Evolutionary conservation across 2,329 filamentous ascomycete genomes (phyloP), one percentile per base, ranked within the genome.

Genomic region (Bipolaris zeicola): DNA sequence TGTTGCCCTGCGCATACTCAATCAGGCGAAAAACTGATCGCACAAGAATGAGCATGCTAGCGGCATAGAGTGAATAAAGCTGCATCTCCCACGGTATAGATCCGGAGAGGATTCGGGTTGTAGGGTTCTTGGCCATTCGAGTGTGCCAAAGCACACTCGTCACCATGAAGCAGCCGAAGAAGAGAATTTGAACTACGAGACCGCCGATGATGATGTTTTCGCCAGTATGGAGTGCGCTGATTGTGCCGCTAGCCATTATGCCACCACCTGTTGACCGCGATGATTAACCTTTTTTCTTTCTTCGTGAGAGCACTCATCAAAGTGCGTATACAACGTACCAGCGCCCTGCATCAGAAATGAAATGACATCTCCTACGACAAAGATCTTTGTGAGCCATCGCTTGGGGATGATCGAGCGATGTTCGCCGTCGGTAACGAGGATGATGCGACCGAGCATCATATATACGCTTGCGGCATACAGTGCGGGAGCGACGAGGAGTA

Each of bases 161-260:
- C 4, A 79, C 53, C 34, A 83, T 70, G 64, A 88, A 89, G 34
- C 87, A 71, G 20, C 77, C 78, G 58, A 88, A 87, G 52, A 84
- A 79, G 39, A 84, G 37, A 22, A 89, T 77, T 65, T 89, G 86
- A 14, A 87, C 68, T 31, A 83, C 68, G 2, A 89, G 73, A 1
- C 86, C 86, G 1, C 63, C 80, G 6, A 87, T 71, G n/a, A 88
- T 80, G 46, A 87, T 75, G 16, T 80, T 78, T 60, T 83, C 68
- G n/a, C 81, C 83, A 11, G 73, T 70, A 24, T 78, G 62, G 46
- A 71, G 22, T 42, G 60, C 38, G 46, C 57, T 34, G 6, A 61
- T 20, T 24, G 70, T 66, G 1, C 68, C 68, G 0, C 28, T 31
- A 11, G 28, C 28, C 28, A 31, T 31, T 31, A 31, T 31, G 10